Evolutionary conservation across 768 basidiomycete genomes (phyloP).

Genomic region (Calocybe indica): DNA sequence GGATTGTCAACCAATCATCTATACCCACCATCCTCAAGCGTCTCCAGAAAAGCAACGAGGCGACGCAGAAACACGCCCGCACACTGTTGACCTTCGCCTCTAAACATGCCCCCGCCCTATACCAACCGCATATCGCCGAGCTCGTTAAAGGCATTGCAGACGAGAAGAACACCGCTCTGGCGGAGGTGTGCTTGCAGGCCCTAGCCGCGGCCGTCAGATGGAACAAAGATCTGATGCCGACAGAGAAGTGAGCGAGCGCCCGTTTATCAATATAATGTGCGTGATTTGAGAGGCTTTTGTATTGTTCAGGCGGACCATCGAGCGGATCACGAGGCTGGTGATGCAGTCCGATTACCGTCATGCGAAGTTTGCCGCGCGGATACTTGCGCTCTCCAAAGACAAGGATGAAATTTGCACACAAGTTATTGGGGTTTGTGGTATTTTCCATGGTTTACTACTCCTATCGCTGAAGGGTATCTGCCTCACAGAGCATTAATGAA

Average conservation of each 20-base stretch:
- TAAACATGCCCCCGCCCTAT: conserved; percentile 71
- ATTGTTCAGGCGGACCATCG: conserved; percentile 51
- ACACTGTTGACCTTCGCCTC: conserved; percentile 54
- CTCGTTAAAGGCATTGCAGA: conserved; percentile 70
- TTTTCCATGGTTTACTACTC: background rate
- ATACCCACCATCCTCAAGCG: conserved; percentile 77
- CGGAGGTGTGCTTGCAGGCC: conserved; percentile 71
- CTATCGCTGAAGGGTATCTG: background rate
- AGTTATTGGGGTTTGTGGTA: conserved; percentile 56
- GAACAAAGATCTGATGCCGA: conserved; percentile 53
- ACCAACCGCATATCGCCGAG: conserved; percentile 69
- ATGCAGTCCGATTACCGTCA: conserved; percentile 54
- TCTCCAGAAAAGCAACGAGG: conserved; percentile 45
- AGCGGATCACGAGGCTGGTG: conserved; percentile 56
- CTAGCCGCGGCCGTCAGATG: conserved; percentile 38
- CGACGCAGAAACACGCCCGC: background rate
- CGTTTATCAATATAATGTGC: background rate
- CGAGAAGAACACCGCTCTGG: conserved; percentile 45
- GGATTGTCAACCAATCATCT: conserved; percentile 80
- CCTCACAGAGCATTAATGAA: conserved; percentile 52
- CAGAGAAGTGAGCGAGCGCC: conserved; percentile 56
- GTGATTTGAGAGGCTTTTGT: conserved; percentile 1
- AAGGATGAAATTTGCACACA: conserved; percentile 42
- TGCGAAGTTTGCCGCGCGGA: conserved; percentile 83
- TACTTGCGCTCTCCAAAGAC: conserved; percentile 56